Evolutionary conservation across 768 basidiomycete species (phyloP).

Genomic region (Floccularia luteovirens): DNA sequence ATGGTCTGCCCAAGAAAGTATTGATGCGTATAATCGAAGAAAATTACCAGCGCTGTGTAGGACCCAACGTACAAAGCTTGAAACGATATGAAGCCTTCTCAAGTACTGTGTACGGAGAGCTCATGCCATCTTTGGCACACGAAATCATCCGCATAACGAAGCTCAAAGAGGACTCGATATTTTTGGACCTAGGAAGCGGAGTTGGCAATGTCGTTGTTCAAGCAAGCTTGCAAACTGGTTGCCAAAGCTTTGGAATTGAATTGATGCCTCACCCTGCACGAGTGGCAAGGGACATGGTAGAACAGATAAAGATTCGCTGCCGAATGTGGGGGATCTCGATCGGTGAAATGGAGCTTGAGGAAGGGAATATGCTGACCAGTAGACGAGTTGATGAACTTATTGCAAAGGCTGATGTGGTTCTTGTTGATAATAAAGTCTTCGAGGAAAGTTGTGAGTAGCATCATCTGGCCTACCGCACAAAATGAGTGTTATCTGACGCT

Average conservation of each 20-base stretch:
- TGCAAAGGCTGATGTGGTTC: slow-evolving; percentile 78
- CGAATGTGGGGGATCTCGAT: slow-evolving; percentile 86
- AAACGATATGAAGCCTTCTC: slow-evolving; percentile 79
- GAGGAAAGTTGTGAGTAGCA: slow-evolving; percentile 56
- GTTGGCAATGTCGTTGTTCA: slow-evolving; percentile 84
- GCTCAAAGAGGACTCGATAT: slow-evolving; percentile 53
- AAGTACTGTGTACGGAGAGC: slow-evolving; percentile 84
- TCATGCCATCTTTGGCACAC: slow-evolving; percentile 78
- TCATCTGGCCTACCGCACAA: too few species aligned
- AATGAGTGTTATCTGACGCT: too few species aligned
- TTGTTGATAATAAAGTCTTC: slow-evolving; percentile 88
- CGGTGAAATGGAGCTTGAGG: slow-evolving; percentile 70
- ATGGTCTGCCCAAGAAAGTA: slow-evolving; percentile 56
- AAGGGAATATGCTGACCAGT: slow-evolving; percentile 82
- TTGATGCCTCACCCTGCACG: slow-evolving; percentile 71
- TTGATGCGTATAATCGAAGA: slow-evolving; percentile 79
- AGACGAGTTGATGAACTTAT: slow-evolving; percentile 62
- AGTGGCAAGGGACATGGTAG: slow-evolving; percentile 70
- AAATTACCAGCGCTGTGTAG: slow-evolving; percentile 89
- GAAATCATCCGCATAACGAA: slow-evolving; percentile 52
- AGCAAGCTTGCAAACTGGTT: slow-evolving; percentile 74
- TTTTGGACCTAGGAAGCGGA: slow-evolving; percentile 82
- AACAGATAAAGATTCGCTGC: slow-evolving; percentile 70
- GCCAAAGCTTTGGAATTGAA: slow-evolving; percentile 72
- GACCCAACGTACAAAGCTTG: slow-evolving; percentile 78